Conservation (phyloP, 768 basidiomycete genomes). For the Tephrocybe sp. region DNA sequence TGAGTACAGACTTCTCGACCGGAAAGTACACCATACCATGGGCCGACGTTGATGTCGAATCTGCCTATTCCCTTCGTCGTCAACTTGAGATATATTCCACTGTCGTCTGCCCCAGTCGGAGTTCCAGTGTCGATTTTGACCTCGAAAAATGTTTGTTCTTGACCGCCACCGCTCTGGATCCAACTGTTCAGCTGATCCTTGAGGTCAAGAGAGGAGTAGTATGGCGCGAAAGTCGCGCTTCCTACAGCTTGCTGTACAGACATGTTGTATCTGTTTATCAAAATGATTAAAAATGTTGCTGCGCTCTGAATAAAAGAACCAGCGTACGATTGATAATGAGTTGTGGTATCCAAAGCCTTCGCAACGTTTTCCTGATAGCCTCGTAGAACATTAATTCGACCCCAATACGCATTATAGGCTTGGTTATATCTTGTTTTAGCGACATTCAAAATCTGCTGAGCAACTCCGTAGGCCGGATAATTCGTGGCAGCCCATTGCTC, state of each 20-base stretch:
- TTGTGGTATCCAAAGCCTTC: neutral
- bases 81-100: neutral
- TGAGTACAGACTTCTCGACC: neutral
- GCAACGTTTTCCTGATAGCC: neutral
- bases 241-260: neutral
- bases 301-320: neutral
- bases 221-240: neutral
- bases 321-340: neutral
- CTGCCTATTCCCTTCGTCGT: neutral
- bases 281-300: neutral
- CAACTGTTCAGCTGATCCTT: neutral
- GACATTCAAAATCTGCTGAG: neutral
- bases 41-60: neutral
- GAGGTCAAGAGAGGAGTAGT: neutral
- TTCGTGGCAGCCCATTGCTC: neutral
- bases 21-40: neutral
- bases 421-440: neutral
- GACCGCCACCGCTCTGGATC: neutral
- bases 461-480: neutral
- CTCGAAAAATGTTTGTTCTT: neutral
- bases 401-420: neutral
- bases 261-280: neutral
- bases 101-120: neutral
- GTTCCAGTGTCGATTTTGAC: neutral
- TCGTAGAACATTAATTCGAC: neutral